phyloP scores from a whole-genome alignment of 768 basidiomycete genomes.

The Podaxis sp. region DNA sequence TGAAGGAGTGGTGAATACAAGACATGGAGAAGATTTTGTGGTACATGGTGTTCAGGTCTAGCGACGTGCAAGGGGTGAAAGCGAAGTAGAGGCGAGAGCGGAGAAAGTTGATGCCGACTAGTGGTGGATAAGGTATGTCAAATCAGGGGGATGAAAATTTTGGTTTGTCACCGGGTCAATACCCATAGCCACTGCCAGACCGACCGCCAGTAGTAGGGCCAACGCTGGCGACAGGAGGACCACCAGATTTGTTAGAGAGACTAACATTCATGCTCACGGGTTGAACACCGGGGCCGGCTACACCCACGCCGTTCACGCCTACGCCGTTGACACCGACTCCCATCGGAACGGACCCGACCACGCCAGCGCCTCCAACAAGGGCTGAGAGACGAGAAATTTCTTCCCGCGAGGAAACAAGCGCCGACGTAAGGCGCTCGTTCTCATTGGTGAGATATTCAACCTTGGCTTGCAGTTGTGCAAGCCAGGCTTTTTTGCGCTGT shows the following conservation, averaged over 20 bases:
- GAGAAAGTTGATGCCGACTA: constrained; percentile 10
- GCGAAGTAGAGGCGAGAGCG: not conserved
- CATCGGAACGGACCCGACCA: constrained; percentile 35
- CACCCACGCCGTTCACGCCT: constrained; percentile 16
- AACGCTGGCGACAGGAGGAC: constrained; percentile 13
- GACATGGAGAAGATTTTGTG: not conserved
- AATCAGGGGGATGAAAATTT: not conserved
- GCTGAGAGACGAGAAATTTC: constrained; percentile 84
- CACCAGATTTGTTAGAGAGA: constrained; percentile 25
- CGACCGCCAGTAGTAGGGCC: constrained; percentile 12
- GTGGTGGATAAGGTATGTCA: constrained; percentile 7
- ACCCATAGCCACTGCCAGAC: constrained; percentile 25
- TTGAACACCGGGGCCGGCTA: constrained; percentile 29
- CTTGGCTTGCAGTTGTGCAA: constrained; percentile 86
- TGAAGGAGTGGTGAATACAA: constrained; percentile 7
- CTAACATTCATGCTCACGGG: constrained; percentile 45
- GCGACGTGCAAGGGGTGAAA: constrained; percentile 4
- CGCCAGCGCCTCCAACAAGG: constrained; percentile 62
- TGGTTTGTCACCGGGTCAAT: constrained; percentile 12
- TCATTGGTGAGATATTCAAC: constrained; percentile 91
- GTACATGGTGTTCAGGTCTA: constrained; percentile 9
- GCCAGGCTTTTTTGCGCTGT: constrained; percentile 98
- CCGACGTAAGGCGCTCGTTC: constrained; percentile 88
- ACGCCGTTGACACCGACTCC: constrained; percentile 20
- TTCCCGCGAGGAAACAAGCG: constrained; percentile 84